A percentile compares a stretch with the other conserved stretches of the same genome.
Conservation (phyloP, 306 rosid genomes). For the Vigna nakashimae region DNA sequence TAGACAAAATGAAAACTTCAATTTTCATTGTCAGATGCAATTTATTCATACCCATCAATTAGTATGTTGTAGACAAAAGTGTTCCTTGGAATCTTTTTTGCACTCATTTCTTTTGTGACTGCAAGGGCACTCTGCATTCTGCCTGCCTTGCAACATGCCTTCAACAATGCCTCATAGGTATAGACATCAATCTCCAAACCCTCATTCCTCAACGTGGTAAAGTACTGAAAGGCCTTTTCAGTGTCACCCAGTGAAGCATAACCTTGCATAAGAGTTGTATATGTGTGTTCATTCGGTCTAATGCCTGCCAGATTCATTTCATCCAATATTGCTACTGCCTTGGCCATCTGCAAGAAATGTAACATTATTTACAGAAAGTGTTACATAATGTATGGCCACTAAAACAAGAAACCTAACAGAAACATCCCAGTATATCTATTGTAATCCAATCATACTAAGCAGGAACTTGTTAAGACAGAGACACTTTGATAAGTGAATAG, state of each 20-base stretch:
- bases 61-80: conserved; percentile 91
- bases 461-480: neutral
- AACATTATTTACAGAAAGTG: conserved; percentile 31
- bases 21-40: conserved; percentile 17
- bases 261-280: conserved; percentile 94
- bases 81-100: conserved; percentile 81
- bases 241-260: conserved; percentile 93
- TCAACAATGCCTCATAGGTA: conserved; percentile 91
- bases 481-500: too few relatives aligned
- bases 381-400: neutral
- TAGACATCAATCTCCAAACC: conserved; percentile 86
- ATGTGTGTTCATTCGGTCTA: conserved; percentile 84
- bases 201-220: conserved; percentile 73
- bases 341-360: conserved; percentile 74
- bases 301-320: conserved; percentile 87
- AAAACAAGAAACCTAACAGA: neutral
- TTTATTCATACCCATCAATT: conserved; percentile 83
- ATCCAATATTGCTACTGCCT: conserved; percentile 82
- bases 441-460: neutral
- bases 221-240: conserved; percentile 89
- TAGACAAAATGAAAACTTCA: conserved; percentile 7
- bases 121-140: conserved; percentile 98
- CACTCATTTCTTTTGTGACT: conserved; percentile 92
- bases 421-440: conserved; percentile 15
- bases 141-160: conserved; percentile 98